phyloP scores from a whole-genome alignment of 2,329 filamentous ascomycete species.

The Trichoderma lentiforme region DNA sequence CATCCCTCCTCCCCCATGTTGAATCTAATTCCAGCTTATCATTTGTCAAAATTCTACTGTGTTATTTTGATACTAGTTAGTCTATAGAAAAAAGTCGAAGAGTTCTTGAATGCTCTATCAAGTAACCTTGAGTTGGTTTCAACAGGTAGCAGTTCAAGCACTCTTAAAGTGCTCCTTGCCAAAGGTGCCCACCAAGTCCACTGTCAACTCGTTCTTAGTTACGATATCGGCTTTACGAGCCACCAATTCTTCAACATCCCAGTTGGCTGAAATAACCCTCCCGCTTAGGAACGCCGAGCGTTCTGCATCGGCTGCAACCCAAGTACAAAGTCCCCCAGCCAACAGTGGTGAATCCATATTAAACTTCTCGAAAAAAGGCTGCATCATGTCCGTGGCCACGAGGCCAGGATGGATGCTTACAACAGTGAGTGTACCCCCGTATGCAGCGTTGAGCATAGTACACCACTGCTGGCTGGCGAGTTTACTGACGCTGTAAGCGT shows the following conservation, averaged over 20 bases:
- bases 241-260: slow-evolving; percentile 2
- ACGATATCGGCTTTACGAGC: not conserved
- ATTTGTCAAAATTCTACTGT: not conserved
- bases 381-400: not conserved
- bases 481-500: slow-evolving; percentile 5
- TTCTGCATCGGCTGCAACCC: not conserved
- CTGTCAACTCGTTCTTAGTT: not conserved
- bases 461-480: slow-evolving; percentile 7
- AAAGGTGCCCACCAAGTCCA: not conserved
- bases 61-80: not conserved
- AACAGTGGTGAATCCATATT: not conserved
- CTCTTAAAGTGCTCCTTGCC: not conserved
- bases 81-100: not conserved
- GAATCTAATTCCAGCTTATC: not conserved
- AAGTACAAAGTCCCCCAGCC: not conserved
- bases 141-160: not conserved
- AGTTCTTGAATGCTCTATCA: not conserved
- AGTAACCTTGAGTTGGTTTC: not conserved
- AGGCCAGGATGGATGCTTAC: slow-evolving; percentile 3
- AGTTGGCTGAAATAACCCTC: not conserved
- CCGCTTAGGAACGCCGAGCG: not conserved
- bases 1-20: too few species aligned
- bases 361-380: not conserved
- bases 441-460: not conserved
- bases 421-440: not conserved